These are phyloP conservation scores for Alternaria gaisen DNA, from an alignment of 2,329 filamentous ascomycete species.

Conservation along the genomic window DNA sequence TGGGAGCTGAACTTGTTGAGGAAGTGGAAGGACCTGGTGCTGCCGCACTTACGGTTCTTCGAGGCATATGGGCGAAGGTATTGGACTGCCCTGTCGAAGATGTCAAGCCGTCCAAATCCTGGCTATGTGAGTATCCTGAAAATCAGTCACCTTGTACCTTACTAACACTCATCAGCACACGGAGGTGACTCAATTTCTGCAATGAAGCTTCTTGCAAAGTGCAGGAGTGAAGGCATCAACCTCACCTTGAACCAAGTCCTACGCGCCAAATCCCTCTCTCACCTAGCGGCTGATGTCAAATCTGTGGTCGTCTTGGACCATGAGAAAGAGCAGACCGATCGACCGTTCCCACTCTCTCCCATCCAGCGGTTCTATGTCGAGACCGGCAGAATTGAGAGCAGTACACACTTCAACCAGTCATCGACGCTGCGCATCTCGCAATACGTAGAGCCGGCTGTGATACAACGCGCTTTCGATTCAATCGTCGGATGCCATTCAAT, in stretches of 20 bases:
- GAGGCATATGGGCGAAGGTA: constrained; percentile 54
- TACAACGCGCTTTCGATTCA: constrained; percentile 33
- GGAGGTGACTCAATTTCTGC: constrained; percentile 47
- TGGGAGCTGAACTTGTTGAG: constrained; percentile 45
- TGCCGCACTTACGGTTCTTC: constrained; percentile 29
- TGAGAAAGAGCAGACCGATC: constrained; percentile 32
- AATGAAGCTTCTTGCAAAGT: constrained; percentile 45
- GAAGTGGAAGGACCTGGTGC: constrained; percentile 27
- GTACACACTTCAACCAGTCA: constrained; percentile 58
- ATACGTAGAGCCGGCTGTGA: constrained; percentile 28
- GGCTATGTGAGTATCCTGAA: constrained; percentile 36
- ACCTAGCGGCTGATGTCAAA: constrained; percentile 36
- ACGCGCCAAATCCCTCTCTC: constrained; percentile 42
- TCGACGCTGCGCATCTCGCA: constrained; percentile 52
- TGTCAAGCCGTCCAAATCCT: constrained; percentile 38
- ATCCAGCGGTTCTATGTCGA: constrained; percentile 58
- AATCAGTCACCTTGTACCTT: neutral
- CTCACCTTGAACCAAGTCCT: constrained; percentile 46
- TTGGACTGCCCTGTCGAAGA: constrained; percentile 49
- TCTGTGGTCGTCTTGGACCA: constrained; percentile 13
- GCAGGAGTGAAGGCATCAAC: constrained; percentile 42
- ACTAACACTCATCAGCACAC: constrained; percentile 30
- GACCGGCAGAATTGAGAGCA: constrained; percentile 37
- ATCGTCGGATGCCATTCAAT: constrained; percentile 45
- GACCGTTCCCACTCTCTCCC: constrained; percentile 55